These are phyloP conservation scores for Fusarium musae DNA, from an alignment of 2,329 filamentous ascomycete species.

Conservation along the genomic window DNA sequence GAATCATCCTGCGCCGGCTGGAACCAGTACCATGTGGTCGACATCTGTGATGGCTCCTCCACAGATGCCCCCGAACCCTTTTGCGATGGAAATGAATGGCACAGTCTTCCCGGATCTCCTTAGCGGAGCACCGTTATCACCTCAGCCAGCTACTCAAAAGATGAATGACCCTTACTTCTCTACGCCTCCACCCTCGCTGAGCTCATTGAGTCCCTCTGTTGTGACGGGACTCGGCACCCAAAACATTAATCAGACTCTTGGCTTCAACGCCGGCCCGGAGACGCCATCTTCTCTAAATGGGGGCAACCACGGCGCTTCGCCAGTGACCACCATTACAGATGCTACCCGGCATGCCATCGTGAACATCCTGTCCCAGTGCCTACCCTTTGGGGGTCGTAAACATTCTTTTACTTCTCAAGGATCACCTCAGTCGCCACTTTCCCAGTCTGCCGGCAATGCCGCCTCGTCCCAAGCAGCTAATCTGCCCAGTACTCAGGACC, in stretches of 20 bases:
- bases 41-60: constrained; percentile 75
- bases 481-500: constrained; percentile 83
- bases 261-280: constrained; percentile 73
- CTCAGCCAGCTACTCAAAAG: constrained; percentile 77
- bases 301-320: constrained; percentile 67
- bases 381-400: constrained; percentile 68
- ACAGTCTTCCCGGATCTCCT: constrained; percentile 82
- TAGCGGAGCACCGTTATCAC: constrained; percentile 77
- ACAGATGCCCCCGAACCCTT: constrained; percentile 74
- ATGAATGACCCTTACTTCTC: constrained; percentile 81
- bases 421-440: constrained; percentile 65
- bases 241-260: constrained; percentile 73
- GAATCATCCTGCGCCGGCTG: constrained; percentile 68
- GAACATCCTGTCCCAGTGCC: constrained; percentile 67
- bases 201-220: constrained; percentile 76
- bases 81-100: constrained; percentile 78
- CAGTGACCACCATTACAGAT: constrained; percentile 73
- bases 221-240: constrained; percentile 72
- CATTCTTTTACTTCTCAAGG: constrained; percentile 69
- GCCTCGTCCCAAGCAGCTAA: constrained; percentile 62
- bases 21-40: constrained; percentile 74
- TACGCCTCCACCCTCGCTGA: constrained; percentile 79
- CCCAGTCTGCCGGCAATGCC: constrained; percentile 61
- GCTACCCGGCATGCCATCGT: constrained; percentile 70
- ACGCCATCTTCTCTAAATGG: constrained; percentile 78